Percentiles rank a stretch among this genome's conserved stretches.
phyloP scores from a whole-genome alignment of 139 green algal species.

The Volvox reticuliferus region DNA sequence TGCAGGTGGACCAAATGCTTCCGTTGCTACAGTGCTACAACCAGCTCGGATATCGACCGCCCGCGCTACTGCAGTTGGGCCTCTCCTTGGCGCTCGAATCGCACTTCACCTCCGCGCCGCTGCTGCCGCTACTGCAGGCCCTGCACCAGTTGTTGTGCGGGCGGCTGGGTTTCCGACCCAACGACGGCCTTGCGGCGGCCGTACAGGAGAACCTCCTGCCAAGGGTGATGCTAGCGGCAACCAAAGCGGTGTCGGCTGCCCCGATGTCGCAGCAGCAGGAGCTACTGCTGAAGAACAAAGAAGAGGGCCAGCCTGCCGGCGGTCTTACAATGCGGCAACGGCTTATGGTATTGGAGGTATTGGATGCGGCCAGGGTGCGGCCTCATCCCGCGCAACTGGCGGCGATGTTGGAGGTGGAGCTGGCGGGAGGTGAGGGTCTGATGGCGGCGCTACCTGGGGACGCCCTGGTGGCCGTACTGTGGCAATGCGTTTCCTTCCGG shows the following conservation, averaged over 20 bases:
- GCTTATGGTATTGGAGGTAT: constrained; percentile 22
- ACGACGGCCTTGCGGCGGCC: constrained; percentile 29
- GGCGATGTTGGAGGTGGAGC: constrained; percentile 26
- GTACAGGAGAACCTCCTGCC: background rate
- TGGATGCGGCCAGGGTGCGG: constrained; percentile 34
- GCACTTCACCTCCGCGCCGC: background rate
- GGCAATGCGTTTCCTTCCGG: constrained; percentile 32
- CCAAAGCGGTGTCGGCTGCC: background rate
- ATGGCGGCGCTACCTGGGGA: background rate
- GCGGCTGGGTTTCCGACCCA: background rate
- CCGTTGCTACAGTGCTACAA: constrained; percentile 27
- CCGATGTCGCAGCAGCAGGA: background rate
- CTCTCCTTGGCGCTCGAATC: constrained; percentile 8
- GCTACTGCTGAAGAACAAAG: background rate
- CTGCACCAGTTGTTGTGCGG: constrained; percentile 34
- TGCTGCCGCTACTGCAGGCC: background rate
- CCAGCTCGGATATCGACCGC: background rate
- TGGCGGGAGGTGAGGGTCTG: background rate
- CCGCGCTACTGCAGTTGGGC: constrained; percentile 37
- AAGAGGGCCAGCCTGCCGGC: background rate
- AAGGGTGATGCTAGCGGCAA: constrained; percentile 7
- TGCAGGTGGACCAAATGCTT: background rate
- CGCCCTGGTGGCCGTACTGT: constrained; percentile 22
- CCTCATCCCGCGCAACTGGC: constrained; percentile 43
- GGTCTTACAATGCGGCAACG: constrained; percentile 6